Evolutionary conservation across 345 rosid species (phyloP).

Genomic region (Ricinus communis): DNA sequence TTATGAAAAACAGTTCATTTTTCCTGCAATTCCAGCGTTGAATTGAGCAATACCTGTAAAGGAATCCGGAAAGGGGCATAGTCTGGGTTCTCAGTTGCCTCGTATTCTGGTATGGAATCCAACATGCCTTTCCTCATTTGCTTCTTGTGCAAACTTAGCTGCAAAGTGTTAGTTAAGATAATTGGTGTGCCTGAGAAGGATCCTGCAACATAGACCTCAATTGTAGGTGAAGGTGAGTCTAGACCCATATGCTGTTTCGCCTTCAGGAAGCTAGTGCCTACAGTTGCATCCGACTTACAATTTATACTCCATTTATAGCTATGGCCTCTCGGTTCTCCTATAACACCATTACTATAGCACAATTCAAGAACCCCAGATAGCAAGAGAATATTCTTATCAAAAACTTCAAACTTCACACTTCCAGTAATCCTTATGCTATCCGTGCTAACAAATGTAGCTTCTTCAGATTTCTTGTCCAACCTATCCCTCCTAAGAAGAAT

Average conservation of each 20-base stretch:
- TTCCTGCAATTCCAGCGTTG: neutral
- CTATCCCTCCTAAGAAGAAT: constrained; percentile 30
- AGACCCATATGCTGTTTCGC: constrained; percentile 16
- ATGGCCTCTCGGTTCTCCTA: constrained; percentile 20
- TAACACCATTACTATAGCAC: constrained; percentile 17
- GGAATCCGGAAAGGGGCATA: constrained; percentile 12
- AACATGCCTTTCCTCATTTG: constrained; percentile 21
- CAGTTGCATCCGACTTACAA: constrained; percentile 20
- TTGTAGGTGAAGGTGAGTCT: constrained; percentile 15
- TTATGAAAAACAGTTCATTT: neutral
- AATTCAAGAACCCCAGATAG: constrained; percentile 26
- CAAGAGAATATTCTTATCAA: constrained; percentile 21
- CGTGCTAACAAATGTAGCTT: constrained; percentile 38
- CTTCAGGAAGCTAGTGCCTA: constrained; percentile 24
- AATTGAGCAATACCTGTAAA: constrained; percentile 20
- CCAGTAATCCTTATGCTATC: constrained; percentile 26
- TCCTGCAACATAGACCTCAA: constrained; percentile 36
- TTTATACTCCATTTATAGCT: constrained; percentile 28
- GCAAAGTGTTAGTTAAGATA: constrained; percentile 29
- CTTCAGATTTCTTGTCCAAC: constrained; percentile 36
- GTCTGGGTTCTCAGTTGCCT: constrained; percentile 13
- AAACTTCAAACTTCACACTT: constrained; percentile 27
- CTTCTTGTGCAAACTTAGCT: constrained; percentile 7
- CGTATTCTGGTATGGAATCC: constrained; percentile 25
- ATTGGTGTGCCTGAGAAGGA: constrained; percentile 31